These are phyloP conservation scores for Domatiomyces catenatus DNA, from an alignment of 2,329 filamentous ascomycete species.

Conservation along the genomic window DNA sequence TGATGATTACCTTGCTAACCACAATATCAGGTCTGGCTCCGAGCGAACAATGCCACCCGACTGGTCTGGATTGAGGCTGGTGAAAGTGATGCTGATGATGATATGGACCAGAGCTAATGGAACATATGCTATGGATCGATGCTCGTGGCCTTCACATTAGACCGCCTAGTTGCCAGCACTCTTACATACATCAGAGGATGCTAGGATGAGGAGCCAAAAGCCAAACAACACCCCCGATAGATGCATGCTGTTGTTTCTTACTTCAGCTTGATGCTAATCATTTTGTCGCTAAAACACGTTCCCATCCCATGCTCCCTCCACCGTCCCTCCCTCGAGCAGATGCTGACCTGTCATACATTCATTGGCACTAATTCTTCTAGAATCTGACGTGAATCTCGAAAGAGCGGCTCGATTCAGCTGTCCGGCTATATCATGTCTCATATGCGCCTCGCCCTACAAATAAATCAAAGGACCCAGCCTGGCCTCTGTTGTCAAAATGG, in stretches of 20 bases:
- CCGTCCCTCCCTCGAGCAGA: background rate
- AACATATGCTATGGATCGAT: background rate
- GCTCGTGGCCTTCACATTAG: background rate
- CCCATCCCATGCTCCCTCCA: background rate
- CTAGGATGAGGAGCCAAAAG: background rate
- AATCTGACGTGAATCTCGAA: background rate
- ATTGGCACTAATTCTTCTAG: background rate
- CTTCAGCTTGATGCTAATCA: background rate
- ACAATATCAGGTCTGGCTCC: conserved; percentile 56
- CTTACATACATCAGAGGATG: background rate
- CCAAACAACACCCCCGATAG: background rate
- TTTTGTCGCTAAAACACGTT: background rate
- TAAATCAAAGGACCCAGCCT: background rate
- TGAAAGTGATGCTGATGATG: conserved; percentile 33
- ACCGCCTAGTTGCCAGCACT: too few relatives aligned
- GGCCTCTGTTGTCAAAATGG: background rate
- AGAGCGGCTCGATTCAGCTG: background rate
- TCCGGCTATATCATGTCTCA: background rate
- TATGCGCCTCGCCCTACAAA: background rate
- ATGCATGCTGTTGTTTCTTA: background rate
- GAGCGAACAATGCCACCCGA: conserved; percentile 52
- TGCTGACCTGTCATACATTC: background rate
- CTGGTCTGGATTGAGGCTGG: conserved; percentile 52
- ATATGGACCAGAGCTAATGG: conserved; percentile 3
- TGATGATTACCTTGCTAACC: conserved; percentile 25